These are phyloP conservation scores for Fagus sylvatica DNA, from an alignment of 306 rosid species.

Conservation along the genomic window DNA sequence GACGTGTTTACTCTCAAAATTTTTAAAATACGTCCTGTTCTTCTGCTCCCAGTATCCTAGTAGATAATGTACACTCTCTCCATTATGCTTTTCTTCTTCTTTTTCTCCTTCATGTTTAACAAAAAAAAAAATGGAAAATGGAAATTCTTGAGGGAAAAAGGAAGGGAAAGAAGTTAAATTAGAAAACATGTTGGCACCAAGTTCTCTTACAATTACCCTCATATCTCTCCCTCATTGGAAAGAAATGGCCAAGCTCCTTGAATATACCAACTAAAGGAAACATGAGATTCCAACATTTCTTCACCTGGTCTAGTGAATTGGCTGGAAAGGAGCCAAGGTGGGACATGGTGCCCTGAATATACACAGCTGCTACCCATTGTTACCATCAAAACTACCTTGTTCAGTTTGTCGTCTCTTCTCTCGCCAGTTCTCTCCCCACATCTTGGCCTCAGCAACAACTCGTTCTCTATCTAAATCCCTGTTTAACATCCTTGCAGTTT, in stretches of 20 bases:
- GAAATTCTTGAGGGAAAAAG: slow-evolving; percentile 2
- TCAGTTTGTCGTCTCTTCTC: slow-evolving; percentile 69
- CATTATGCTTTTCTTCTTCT: slow-evolving; percentile 6
- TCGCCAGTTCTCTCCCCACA: slow-evolving; percentile 96
- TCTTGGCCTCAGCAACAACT: slow-evolving; percentile 90
- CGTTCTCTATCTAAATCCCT: slow-evolving; percentile 81
- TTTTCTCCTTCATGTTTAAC: slow-evolving; percentile 16
- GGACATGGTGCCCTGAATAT: slow-evolving; percentile 6
- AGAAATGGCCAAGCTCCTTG: slow-evolving; percentile 25
- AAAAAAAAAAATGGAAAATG: slow-evolving; percentile 8
- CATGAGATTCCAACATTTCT: slow-evolving; percentile 25
- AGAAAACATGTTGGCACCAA: slow-evolving; percentile 31
- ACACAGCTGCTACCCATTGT: slow-evolving; percentile 37
- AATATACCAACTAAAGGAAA: slow-evolving; percentile 27
- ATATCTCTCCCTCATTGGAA: slow-evolving; percentile 5
- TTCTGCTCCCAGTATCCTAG: slow-evolving; percentile 23
- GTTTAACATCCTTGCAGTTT: slow-evolving; percentile 68
- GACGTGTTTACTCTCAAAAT: slow-evolving; percentile 34
- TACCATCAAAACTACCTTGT: slow-evolving; percentile 70
- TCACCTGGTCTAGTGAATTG: slow-evolving; percentile 13
- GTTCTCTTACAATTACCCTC: slow-evolving; percentile 35
- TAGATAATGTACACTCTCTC: slow-evolving; percentile 42
- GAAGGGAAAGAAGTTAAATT: slow-evolving; percentile 29
- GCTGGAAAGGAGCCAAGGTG: slow-evolving; percentile 25
- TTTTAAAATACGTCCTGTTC: slow-evolving; percentile 21